These are phyloP conservation scores for Eragrostis curvula DNA, from an alignment of 176 grass and related monocot genomes.

Conservation along the genomic window DNA sequence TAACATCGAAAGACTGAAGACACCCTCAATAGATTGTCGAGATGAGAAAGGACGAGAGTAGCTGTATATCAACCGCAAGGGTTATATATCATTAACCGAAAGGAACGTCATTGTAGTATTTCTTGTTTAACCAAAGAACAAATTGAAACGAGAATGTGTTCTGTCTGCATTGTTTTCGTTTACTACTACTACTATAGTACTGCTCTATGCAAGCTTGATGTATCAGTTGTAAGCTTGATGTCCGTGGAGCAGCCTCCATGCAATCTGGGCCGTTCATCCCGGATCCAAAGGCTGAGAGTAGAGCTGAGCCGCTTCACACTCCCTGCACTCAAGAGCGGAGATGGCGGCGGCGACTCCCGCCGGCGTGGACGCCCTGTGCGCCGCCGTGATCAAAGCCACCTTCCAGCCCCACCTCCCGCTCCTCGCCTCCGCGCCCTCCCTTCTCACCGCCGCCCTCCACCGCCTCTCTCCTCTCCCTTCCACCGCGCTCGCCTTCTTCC, in stretches of 20 bases:
- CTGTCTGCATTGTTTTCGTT: no score
- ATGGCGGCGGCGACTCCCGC: not conserved
- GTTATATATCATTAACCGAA: not conserved
- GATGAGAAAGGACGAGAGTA: not conserved
- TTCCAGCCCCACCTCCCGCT: conserved; percentile 15
- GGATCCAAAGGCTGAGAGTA: not conserved
- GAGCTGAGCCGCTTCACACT: no score
- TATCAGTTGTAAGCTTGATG: no score
- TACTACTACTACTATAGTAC: no score
- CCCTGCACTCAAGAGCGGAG: no score
- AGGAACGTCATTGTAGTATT: not conserved
- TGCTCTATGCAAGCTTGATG: no score
- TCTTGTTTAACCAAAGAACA: no score
- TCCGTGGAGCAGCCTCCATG: no score
- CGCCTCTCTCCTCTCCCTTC: conserved; percentile 40
- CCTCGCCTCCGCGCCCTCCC: conserved; percentile 14
- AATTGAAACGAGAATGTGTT: no score
- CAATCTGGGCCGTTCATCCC: no score
- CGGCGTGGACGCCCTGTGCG: conserved; percentile 40
- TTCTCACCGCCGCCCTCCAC: conserved; percentile 23
- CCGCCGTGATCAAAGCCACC: conserved; percentile 39
- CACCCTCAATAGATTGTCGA: not conserved
- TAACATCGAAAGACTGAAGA: conserved; percentile 69
- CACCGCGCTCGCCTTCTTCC: conserved; percentile 43
- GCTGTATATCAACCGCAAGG: not conserved